Evolutionary conservation across 345 rosid species (phyloP).

Genomic region (Syzygium aromaticum): DNA sequence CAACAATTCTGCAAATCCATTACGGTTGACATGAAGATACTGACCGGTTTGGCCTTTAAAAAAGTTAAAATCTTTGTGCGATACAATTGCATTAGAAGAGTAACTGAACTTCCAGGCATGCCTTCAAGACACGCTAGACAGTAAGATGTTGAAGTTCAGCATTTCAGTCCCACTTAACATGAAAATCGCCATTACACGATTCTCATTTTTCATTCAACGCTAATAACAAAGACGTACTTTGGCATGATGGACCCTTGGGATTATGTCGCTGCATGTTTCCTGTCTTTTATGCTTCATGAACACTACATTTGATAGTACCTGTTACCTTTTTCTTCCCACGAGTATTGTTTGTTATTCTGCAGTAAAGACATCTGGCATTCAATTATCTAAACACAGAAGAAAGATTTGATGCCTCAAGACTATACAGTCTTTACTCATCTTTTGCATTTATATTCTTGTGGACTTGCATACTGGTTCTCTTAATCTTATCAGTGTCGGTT

Average conservation of each 20-base stretch:
- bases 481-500: neutral
- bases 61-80: neutral
- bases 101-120: neutral
- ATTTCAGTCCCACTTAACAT: neutral
- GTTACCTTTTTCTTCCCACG: neutral
- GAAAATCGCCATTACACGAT: neutral
- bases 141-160: neutral
- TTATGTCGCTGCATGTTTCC: neutral
- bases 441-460: neutral
- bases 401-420: neutral
- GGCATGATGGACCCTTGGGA: neutral
- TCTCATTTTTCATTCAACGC: neutral
- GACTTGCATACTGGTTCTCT: neutral
- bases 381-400: neutral
- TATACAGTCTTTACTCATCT: neutral
- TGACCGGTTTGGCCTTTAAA: neutral
- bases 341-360: neutral
- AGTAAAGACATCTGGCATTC: neutral
- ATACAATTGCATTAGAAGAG: neutral
- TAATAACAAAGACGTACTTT: neutral
- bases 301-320: neutral
- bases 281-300: neutral
- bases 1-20: neutral
- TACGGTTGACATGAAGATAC: neutral
- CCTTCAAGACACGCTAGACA: neutral